phyloP scores from a whole-genome alignment of 306 rosid genomes.

The Erythrophleum fordii region DNA sequence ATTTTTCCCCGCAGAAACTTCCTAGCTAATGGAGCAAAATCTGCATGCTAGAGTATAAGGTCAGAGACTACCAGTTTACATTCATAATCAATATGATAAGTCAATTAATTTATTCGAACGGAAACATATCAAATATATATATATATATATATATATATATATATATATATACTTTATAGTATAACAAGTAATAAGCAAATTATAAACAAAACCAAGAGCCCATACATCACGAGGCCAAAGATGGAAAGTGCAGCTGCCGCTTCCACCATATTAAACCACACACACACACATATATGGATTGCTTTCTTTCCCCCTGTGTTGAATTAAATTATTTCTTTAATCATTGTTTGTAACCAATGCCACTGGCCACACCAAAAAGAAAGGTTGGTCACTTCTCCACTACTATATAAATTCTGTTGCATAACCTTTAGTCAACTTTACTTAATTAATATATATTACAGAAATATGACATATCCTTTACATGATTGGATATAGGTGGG shows the following conservation, averaged over 20 bases:
- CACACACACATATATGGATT: not conserved
- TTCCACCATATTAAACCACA: slow-evolving; percentile 31
- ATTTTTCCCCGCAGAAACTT: not conserved
- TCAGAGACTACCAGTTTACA: not conserved
- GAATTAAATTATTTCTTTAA: slow-evolving; percentile 17
- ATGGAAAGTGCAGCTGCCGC: slow-evolving; percentile 38
- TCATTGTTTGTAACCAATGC: slow-evolving; percentile 31
- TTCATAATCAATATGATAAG: slow-evolving; percentile 29
- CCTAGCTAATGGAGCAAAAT: slow-evolving; percentile 23
- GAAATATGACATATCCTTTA: slow-evolving; percentile 7
- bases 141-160: not conserved
- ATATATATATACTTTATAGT: not conserved
- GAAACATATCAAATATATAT: not conserved
- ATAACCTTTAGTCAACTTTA: slow-evolving; percentile 11
- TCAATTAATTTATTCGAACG: not conserved
- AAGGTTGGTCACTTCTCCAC: slow-evolving; percentile 45
- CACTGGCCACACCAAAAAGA: slow-evolving; percentile 45
- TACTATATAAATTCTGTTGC: slow-evolving; percentile 35
- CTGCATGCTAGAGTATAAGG: not conserved
- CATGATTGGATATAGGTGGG: slow-evolving; percentile 59
- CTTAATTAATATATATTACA: not conserved
- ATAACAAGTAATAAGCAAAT: slow-evolving; percentile 15
- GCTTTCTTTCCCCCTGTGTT: slow-evolving; percentile 26
- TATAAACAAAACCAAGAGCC: slow-evolving; percentile 41
- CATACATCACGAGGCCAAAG: slow-evolving; percentile 39